Conservation (phyloP, 495 filamentous ascomycete species). For the Evernia prunastri region DNA sequence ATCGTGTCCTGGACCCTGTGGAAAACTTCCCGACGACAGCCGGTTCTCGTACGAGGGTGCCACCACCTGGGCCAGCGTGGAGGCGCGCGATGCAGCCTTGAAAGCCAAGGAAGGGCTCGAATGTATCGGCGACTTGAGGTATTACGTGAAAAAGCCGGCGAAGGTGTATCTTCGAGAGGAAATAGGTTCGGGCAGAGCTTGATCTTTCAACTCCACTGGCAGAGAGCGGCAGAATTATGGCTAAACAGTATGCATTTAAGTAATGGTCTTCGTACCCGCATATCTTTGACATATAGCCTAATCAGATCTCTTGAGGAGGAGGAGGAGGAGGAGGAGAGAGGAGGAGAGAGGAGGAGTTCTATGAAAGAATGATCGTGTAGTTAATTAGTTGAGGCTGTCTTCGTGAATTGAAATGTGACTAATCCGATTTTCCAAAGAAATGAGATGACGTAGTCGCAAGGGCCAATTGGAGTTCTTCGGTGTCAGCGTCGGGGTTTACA, state of each 20-base stretch:
- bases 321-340: too few species aligned
- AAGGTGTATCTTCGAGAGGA: conserved; percentile 9
- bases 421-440: too few species aligned
- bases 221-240: not conserved
- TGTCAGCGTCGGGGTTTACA: not conserved
- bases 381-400: not conserved
- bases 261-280: not conserved
- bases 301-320: not conserved
- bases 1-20: conserved; percentile 14
- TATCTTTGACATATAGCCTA: not conserved
- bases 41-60: conserved; percentile 11
- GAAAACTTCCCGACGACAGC: conserved; percentile 14
- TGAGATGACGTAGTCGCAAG: too few species aligned
- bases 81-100: conserved; percentile 12
- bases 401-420: too few species aligned
- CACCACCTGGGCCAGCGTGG: conserved; percentile 8
- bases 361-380: too few species aligned
- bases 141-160: conserved; percentile 10
- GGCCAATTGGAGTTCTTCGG: not conserved
- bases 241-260: not conserved
- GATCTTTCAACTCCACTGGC: not conserved
- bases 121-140: conserved; percentile 6
- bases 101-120: conserved; percentile 11
- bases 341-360: too few species aligned
- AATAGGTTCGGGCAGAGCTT: conserved; percentile 6